Evolutionary conservation across 441 rosid species (phyloP).

Genomic region (Metrosideros polymorpha): DNA sequence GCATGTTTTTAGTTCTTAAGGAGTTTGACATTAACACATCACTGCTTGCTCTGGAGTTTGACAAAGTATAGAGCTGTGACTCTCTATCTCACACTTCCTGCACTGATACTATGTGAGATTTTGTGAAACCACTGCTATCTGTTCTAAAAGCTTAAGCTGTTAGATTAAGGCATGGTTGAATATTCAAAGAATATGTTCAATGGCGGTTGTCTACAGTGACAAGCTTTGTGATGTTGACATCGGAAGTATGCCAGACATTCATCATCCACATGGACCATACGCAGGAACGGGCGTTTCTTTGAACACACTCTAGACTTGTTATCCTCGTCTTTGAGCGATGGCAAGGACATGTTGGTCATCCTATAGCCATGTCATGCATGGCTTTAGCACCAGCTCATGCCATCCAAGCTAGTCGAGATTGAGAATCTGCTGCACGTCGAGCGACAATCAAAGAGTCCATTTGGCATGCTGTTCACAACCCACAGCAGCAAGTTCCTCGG

Average conservation of each 20-base stretch:
- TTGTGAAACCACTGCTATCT: too few species aligned
- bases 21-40: neutral
- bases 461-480: constrained; percentile 16
- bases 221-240: too few species aligned
- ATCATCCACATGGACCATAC: constrained; percentile 34
- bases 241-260: constrained; percentile 16
- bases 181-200: too few species aligned
- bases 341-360: constrained; percentile 14
- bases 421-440: constrained; percentile 15
- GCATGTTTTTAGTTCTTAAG: neutral
- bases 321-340: neutral
- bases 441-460: constrained; percentile 14
- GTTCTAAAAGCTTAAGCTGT: too few species aligned
- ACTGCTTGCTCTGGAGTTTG: too few species aligned
- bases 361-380: constrained; percentile 18
- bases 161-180: too few species aligned
- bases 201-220: too few species aligned
- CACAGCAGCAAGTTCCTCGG: constrained; percentile 16
- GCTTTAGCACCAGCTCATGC: constrained; percentile 23
- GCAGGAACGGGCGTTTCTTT: constrained; percentile 20
- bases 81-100: too few species aligned
- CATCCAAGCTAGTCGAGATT: constrained; percentile 12
- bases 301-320: constrained; percentile 11
- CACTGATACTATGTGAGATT: too few species aligned
- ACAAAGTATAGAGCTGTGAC: too few species aligned